A percentile compares a stretch with the other conserved stretches of the same genome.
Conservation (phyloP, 371 early-diverging fungal species). For the Parasitella parasitica region DNA sequence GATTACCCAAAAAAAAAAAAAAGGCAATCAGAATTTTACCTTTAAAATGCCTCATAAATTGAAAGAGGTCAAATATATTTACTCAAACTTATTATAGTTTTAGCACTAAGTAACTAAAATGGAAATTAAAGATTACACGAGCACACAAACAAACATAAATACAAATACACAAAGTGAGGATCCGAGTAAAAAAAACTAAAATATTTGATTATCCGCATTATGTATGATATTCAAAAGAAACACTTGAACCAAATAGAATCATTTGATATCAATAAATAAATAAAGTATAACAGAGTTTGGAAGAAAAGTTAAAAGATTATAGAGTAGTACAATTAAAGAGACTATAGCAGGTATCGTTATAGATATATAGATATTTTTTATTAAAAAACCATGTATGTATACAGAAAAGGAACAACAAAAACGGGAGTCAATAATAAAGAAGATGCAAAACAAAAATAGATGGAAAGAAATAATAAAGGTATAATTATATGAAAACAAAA, state of each 20-base stretch:
- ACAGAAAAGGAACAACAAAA: background rate
- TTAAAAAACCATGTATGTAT: constrained; percentile 4
- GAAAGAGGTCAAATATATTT: background rate
- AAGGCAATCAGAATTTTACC: too few relatives aligned
- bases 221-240: background rate
- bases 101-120: background rate
- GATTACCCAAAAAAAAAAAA: too few relatives aligned
- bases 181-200: background rate
- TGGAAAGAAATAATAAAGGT: background rate
- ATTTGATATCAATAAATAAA: constrained; percentile 4
- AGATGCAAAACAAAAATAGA: constrained; percentile 4
- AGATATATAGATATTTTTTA: constrained; percentile 1
- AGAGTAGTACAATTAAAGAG: background rate
- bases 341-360: background rate
- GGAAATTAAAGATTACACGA: background rate
- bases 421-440: background rate
- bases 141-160: background rate
- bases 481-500: constrained; percentile 1
- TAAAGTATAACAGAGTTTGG: background rate
- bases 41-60: too few relatives aligned
- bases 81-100: too few relatives aligned
- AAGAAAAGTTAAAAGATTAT: background rate
- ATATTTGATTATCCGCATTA: background rate
- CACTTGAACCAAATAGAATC: background rate
- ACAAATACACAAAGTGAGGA: background rate